These are phyloP conservation scores for Cyberlindnera veronae DNA, from an alignment of 805 yeast species.

Conservation along the genomic window DNA sequence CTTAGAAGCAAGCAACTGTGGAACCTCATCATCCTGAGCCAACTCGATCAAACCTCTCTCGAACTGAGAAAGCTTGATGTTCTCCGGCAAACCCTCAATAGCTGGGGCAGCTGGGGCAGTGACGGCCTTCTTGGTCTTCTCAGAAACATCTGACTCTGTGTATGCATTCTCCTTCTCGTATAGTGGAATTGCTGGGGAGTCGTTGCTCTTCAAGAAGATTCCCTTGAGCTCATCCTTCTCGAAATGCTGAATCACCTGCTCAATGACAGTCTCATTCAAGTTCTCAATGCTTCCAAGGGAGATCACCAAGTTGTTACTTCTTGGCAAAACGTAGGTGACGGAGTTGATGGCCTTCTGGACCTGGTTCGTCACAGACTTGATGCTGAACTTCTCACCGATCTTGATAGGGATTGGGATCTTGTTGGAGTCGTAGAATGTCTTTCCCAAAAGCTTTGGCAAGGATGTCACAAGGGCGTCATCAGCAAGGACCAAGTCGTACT, in stretches of 20 bases:
- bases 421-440: constrained; percentile 59
- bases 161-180: constrained; percentile 56
- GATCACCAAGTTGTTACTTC: constrained; percentile 64
- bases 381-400: constrained; percentile 40
- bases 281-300: constrained; percentile 56
- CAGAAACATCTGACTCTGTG: constrained; percentile 32
- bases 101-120: constrained; percentile 1
- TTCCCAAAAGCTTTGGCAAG: constrained; percentile 82
- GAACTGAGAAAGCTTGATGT: constrained; percentile 51
- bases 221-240: constrained; percentile 46
- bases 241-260: constrained; percentile 49
- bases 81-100: constrained; percentile 35
- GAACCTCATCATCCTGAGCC: constrained; percentile 67
- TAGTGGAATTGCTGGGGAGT: constrained; percentile 83
- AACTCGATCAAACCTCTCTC: constrained; percentile 83
- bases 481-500: constrained; percentile 73
- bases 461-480: constrained; percentile 80
- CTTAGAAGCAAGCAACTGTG: constrained; percentile 57
- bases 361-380: constrained; percentile 52
- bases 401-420: constrained; percentile 70
- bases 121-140: constrained; percentile 4
- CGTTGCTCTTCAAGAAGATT: constrained; percentile 59
- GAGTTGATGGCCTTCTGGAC: constrained; percentile 55
- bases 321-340: constrained; percentile 63
- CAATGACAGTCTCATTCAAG: constrained; percentile 46